Base-by-base conservation (phyloP, 768 basidiomycete genomes). In the Tricholomella constricta region DNA sequence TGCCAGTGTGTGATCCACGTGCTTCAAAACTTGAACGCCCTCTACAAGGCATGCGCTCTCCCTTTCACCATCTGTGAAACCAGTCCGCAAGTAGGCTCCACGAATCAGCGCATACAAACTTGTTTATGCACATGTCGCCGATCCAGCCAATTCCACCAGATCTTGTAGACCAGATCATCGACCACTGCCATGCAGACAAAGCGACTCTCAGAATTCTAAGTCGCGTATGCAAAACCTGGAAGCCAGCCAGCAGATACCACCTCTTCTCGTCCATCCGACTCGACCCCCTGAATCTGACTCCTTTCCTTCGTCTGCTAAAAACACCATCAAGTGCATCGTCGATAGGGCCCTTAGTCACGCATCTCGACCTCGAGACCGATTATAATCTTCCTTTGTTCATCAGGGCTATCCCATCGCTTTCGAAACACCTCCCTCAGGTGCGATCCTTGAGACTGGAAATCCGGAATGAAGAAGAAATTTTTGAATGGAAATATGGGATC, bases 61-160 rank as follows among this genome's bases (percentile, higher is more conserved):
- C n/a, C n/a, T n/a, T n/a, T n/a, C n/a, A n/a, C n/a, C n/a, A n/a
- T n/a, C n/a, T n/a, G n/a, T n/a, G n/a, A n/a, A n/a, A n/a, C n/a
- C n/a, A n/a, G n/a, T n/a, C n/a, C n/a, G n/a, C n/a, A n/a, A n/a
- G n/a, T n/a, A n/a, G n/a, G n/a, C n/a, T n/a, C n/a, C n/a, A n/a
- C n/a, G n/a, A n/a, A n/a, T n/a, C n/a, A n/a, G n/a, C n/a, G n/a
- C n/a, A n/a, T n/a, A n/a, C n/a, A n/a, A n/a, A n/a, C n/a, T n/a
- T n/a, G n/a, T n/a, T n/a, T n/a, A n/a, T n/a, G n/a, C n/a, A n/a
- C n/a, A n/a, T n/a, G n/a, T n/a, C n/a, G n/a, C n/a, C n/a, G n/a
- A n/a, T n/a, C n/a, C n/a, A n/a, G n/a, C n/a, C n/a, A n/a, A 35
- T 49, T 17, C 50, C 42, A n/a, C 42, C 31, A 25, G 50, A 51